phyloP scores from a whole-genome alignment of 2,329 filamentous ascomycete genomes.

The Aspergillus sp. region DNA sequence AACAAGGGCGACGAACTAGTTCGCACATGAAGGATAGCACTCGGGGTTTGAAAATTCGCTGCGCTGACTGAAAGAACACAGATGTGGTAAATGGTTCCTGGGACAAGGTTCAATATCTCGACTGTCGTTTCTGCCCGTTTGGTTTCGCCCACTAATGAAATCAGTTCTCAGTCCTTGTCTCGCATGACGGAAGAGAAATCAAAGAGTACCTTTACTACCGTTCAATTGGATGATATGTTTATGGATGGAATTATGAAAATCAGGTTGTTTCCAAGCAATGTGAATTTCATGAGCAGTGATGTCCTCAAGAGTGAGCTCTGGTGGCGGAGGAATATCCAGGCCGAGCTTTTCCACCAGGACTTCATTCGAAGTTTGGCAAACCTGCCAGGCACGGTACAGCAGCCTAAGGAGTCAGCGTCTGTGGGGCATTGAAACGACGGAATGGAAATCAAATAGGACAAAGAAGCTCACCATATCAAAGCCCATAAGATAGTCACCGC shows the following conservation, averaged over 20 bases:
- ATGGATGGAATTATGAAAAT: constrained; percentile 60
- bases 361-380: constrained; percentile 82
- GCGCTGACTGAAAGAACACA: constrained; percentile 85
- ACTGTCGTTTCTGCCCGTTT: constrained; percentile 77
- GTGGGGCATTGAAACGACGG: constrained; percentile 28
- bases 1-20: constrained; percentile 53
- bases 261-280: constrained; percentile 80
- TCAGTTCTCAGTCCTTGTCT: constrained; percentile 9
- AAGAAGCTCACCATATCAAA: constrained; percentile 41
- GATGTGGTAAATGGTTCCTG: constrained; percentile 86
- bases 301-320: constrained; percentile 81
- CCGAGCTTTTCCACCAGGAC: constrained; percentile 86
- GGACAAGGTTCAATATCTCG: constrained; percentile 78
- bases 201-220: constrained; percentile 66
- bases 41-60: constrained; percentile 88
- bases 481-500: constrained; percentile 44
- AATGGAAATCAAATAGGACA: constrained; percentile 40
- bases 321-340: constrained; percentile 85
- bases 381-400: constrained; percentile 76
- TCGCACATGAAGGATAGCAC: constrained; percentile 73
- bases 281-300: constrained; percentile 83
- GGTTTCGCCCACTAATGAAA: constrained; percentile 68
- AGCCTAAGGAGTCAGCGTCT: constrained; percentile 51
- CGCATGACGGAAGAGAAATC: neutral
- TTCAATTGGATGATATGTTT: constrained; percentile 93